These are phyloP conservation scores for Vaccinium darrowii DNA, from an alignment of 148 eudicot species.

Conservation along the genomic window DNA sequence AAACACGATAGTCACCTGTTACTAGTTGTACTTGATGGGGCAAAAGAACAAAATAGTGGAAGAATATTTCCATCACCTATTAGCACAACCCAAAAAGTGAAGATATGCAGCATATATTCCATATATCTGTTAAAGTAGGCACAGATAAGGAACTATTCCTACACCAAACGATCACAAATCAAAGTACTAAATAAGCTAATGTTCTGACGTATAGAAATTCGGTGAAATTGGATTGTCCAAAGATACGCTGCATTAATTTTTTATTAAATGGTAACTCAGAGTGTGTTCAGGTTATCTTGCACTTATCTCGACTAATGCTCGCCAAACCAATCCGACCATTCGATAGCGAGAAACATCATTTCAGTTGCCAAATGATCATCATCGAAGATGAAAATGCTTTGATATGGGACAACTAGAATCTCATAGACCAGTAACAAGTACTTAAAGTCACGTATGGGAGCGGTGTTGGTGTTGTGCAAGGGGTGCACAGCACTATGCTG, in stretches of 20 bases:
- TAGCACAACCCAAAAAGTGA: background rate
- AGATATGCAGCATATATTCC: slow-evolving; percentile 1
- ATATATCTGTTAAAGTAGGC: background rate
- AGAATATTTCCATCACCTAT: background rate
- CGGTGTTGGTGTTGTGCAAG: too few relatives aligned
- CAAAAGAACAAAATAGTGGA: slow-evolving; percentile 6
- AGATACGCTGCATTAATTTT: background rate
- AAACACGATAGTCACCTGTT: background rate
- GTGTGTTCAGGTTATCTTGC: background rate
- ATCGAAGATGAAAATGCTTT: background rate
- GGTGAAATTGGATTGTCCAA: background rate
- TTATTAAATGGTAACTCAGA: background rate
- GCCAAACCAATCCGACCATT: background rate
- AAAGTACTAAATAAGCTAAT: too few relatives aligned
- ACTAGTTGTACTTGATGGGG: slow-evolving; percentile 2
- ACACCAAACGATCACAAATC: background rate
- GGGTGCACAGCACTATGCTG: too few relatives aligned
- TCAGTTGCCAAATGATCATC: background rate
- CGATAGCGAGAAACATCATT: background rate
- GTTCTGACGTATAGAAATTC: background rate
- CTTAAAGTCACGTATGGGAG: background rate
- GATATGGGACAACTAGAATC: background rate
- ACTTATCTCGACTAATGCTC: background rate
- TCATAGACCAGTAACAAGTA: background rate
- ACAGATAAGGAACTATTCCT: background rate